Percentiles rank a stretch among this genome's conserved stretches.
These are phyloP conservation scores for Penicillium argentinense DNA, from an alignment of 495 filamentous ascomycete genomes.

Conservation along the genomic window DNA sequence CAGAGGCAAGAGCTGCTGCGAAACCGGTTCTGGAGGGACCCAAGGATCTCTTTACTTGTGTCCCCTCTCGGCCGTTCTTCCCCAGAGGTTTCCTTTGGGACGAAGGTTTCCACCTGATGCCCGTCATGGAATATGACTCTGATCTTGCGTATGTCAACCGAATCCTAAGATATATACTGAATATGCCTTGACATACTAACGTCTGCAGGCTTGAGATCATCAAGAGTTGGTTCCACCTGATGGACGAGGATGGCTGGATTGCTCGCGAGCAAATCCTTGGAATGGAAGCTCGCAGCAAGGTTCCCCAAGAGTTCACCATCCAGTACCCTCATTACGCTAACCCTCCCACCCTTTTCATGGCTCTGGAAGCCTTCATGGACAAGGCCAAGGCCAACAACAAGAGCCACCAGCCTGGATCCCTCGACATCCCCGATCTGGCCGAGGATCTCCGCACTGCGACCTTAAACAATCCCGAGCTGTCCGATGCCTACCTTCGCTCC, in stretches of 20 bases:
- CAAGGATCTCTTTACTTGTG: slow-evolving; percentile 86
- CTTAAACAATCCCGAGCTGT: slow-evolving; percentile 64
- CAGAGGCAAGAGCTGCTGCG: slow-evolving; percentile 65
- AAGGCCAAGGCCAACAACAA: slow-evolving; percentile 57
- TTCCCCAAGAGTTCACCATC: slow-evolving; percentile 89
- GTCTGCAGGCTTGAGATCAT: slow-evolving; percentile 72
- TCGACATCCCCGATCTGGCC: slow-evolving; percentile 22
- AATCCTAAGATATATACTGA: background rate
- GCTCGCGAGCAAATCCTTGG: slow-evolving; percentile 95
- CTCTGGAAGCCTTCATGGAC: slow-evolving; percentile 78
- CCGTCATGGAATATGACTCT: slow-evolving; percentile 89
- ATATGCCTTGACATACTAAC: slow-evolving; percentile 1
- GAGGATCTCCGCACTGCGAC: slow-evolving; percentile 55
- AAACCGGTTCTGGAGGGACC: slow-evolving; percentile 73
- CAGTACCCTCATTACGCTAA: slow-evolving; percentile 99
- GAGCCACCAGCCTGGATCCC: slow-evolving; percentile 20
- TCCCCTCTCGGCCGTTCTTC: slow-evolving; percentile 94
- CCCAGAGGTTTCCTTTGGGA: slow-evolving; percentile 97
- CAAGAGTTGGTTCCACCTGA: slow-evolving; percentile 91
- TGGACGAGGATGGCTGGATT: slow-evolving; percentile 98
- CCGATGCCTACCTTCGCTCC: slow-evolving; percentile 69
- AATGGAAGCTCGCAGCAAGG: slow-evolving; percentile 91
- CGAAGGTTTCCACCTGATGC: slow-evolving; percentile 94
- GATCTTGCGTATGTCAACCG: slow-evolving; percentile 74
- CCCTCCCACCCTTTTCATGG: slow-evolving; percentile 93